Conservation (phyloP, 1,139 yeast species). For the Saccharomyces pastorianus region DNA sequence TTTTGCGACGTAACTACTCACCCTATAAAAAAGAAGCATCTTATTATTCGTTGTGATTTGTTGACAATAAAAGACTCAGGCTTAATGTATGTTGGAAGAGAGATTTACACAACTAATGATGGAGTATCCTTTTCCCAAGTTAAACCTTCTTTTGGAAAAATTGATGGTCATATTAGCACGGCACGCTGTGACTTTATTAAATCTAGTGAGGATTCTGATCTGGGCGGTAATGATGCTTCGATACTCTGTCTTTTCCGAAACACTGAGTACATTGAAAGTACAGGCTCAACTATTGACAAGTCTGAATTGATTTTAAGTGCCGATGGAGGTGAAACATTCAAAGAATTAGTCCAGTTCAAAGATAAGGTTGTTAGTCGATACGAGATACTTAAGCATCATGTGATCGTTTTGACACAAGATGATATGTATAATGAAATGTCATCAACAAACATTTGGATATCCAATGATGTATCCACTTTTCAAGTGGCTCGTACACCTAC, state of each 20-base stretch:
- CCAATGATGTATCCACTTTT: slow-evolving; percentile 22
- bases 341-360: slow-evolving; percentile 9
- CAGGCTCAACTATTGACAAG: too few relatives aligned
- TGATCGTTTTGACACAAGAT: slow-evolving; percentile 19
- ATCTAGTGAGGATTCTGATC: slow-evolving; percentile 8
- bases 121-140: slow-evolving; percentile 16
- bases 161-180: not conserved
- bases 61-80: not conserved
- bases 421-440: slow-evolving; percentile 23
- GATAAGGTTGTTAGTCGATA: slow-evolving; percentile 12
- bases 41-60: not conserved
- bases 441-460: slow-evolving; percentile 21
- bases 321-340: not conserved
- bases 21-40: not conserved
- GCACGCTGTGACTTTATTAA: slow-evolving; percentile 12
- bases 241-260: slow-evolving; percentile 7
- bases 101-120: slow-evolving; percentile 10
- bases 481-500: slow-evolving; percentile 24
- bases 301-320: not conserved
- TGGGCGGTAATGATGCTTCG: slow-evolving; percentile 8
- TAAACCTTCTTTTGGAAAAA: not conserved
- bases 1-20: not conserved
- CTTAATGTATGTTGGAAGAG: not conserved
- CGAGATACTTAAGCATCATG: slow-evolving; percentile 14
- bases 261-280: not conserved